Evolutionary conservation across 2,329 filamentous ascomycete genomes (phyloP).

Genomic region (Pseudogymnoascus sp.): DNA sequence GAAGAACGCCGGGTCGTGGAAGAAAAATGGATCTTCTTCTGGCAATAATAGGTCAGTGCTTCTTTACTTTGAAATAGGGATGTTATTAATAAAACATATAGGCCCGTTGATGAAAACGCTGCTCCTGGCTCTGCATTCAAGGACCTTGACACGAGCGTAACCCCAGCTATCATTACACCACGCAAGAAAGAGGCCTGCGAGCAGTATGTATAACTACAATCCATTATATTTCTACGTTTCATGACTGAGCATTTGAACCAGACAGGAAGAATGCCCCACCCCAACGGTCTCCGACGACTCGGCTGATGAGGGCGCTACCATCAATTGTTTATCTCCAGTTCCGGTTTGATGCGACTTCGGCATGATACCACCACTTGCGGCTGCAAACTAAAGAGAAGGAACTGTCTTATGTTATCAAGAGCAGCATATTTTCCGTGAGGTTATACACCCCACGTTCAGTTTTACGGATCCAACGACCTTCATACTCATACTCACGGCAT

Average conservation of each 20-base stretch:
- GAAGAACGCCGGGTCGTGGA: conserved; percentile 26
- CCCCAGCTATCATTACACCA: neutral
- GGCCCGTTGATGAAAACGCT: conserved; percentile 14
- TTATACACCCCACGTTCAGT: neutral
- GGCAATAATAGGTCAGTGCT: conserved; percentile 17
- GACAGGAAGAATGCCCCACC: neutral
- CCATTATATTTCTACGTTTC: neutral
- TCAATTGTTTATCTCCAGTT: conserved; percentile 26
- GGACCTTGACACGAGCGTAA: conserved; percentile 21
- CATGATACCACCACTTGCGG: neutral
- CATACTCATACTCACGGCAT: conserved; percentile 8
- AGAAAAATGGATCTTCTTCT: conserved; percentile 22
- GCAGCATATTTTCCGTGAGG: conserved; percentile 3
- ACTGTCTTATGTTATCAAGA: neutral
- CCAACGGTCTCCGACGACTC: conserved; percentile 28
- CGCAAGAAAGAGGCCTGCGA: neutral
- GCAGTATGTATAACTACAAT: neutral
- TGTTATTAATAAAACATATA: neutral
- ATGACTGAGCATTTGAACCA: neutral
- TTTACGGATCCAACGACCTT: conserved; percentile 7
- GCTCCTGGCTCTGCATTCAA: conserved; percentile 24
- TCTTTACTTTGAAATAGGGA: neutral
- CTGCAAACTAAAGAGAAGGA: neutral
- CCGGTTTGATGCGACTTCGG: conserved; percentile 12
- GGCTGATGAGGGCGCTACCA: conserved; percentile 25